Evolutionary conservation across 2,329 filamentous ascomycete genomes (phyloP).

Genomic region (Colletotrichum higginsianum): DNA sequence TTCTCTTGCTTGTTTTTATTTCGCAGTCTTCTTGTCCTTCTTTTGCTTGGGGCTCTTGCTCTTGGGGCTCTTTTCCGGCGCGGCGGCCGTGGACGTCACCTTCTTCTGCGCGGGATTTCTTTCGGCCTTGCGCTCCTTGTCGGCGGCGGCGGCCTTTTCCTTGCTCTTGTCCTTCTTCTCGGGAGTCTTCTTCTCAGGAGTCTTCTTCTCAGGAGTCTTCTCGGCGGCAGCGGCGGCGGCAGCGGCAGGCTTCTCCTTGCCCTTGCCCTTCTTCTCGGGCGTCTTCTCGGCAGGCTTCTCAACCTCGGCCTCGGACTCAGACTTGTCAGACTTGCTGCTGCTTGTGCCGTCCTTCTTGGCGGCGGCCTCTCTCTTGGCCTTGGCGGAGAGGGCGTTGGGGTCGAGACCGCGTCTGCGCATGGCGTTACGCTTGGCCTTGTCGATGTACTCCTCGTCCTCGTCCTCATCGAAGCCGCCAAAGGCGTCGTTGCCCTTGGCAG

Average conservation of each 20-base stretch:
- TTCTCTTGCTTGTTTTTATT: slow-evolving; percentile 16
- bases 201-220: slow-evolving; percentile 35
- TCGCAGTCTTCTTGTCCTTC: slow-evolving; percentile 41
- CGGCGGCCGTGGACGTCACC: slow-evolving; percentile 2
- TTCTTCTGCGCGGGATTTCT: slow-evolving; percentile 36
- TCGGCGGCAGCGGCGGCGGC: slow-evolving; percentile 16
- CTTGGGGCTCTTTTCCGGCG: slow-evolving; percentile 40
- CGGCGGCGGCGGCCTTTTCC: slow-evolving; percentile 35
- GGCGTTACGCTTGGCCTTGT: slow-evolving; percentile 80
- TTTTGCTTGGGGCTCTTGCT: slow-evolving; percentile 41
- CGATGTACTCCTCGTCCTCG: slow-evolving; percentile 79
- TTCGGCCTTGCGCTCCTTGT: slow-evolving; percentile 45
- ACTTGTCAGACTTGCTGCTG: slow-evolving; percentile 21
- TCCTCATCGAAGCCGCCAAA: slow-evolving; percentile 84
- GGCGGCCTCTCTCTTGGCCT: slow-evolving; percentile 45
- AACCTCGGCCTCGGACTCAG: slow-evolving; percentile 20
- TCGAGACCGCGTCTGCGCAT: slow-evolving; percentile 83
- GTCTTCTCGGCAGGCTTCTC: slow-evolving; percentile 38
- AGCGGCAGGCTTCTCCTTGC: slow-evolving; percentile 35
- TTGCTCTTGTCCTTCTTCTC: slow-evolving; percentile 41
- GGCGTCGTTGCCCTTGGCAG: slow-evolving; percentile 54
- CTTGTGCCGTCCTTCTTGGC: slow-evolving; percentile 33
- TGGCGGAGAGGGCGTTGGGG: slow-evolving; percentile 69
- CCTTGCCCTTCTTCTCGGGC: slow-evolving; percentile 39
- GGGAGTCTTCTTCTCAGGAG: slow-evolving; percentile 34